Base-by-base conservation (phyloP, 2,329 filamentous ascomycete species). In the Neophaeococcomyces mojaviensis region DNA sequence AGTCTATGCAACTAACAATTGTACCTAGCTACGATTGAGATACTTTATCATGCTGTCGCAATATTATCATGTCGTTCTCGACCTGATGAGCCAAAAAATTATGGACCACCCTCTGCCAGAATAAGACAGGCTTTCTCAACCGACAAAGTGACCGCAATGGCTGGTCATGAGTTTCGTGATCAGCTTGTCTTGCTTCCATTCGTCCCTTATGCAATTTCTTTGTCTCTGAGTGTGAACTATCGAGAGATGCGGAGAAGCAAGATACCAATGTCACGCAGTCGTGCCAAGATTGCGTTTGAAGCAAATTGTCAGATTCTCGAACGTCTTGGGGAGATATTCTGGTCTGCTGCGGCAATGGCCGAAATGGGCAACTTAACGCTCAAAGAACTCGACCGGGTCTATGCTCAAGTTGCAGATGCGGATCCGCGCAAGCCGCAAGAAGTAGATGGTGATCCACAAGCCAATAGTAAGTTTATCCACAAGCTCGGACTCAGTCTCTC, bases 1-100 rank as follows among this genome's bases (percentile, higher is more conserved):
- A n/a, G n/a, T n/a, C n/a, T n/a, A n/a, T n/a, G n/a, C n/a, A n/a
- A n/a, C n/a, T n/a, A n/a, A n/a, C n/a, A n/a, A n/a, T n/a, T n/a
- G n/a, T n/a, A n/a, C n/a, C n/a, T n/a, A 79, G 77, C 71, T 6
- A 81, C 79, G 0, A 69, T 82, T 5, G 79, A 82, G 53, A 72
- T 76, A 1, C 72, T 83, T 13, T 83, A 83, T 54, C 78, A 82
- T 54, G 77, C 78, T 2, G 74, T 83, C 5, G 74, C 77, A 30
- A 80, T 82, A 7, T 64, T 82, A 2, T 81, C 78, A 0, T 81
- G 76, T 40, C 71, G 79, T n/a, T 51, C 49, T 2, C 54, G 55
- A 30, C 55, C 33, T 58, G 2, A n/a, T n/a, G n/a, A n/a, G n/a
- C n/a, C n/a, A n/a, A n/a, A n/a, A n/a, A n/a, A n/a, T 40, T 45